A percentile compares a stretch with the other conserved stretches of the same genome.
These are phyloP conservation scores for Trapa bicornis DNA, from an alignment of 345 rosid genomes.

Conservation along the genomic window DNA sequence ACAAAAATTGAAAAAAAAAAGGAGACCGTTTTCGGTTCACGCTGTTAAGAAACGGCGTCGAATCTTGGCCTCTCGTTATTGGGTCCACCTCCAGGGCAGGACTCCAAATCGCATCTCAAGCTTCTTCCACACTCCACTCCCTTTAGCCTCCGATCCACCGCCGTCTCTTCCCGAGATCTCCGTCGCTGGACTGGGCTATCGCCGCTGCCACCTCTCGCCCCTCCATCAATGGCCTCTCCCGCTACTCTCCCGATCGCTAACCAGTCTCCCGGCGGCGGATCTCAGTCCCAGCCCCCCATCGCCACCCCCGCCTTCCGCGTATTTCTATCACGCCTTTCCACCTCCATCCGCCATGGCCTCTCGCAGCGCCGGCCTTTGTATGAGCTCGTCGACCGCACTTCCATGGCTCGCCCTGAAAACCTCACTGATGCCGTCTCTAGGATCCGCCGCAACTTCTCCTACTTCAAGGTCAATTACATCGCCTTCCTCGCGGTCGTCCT, in stretches of 20 bases:
- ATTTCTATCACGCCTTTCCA: constrained; percentile 13
- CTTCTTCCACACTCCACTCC: background rate
- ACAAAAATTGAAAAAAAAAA: background rate
- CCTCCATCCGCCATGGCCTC: constrained; percentile 12
- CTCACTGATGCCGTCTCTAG: constrained; percentile 14
- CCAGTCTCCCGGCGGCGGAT: constrained; percentile 6
- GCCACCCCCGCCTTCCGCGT: constrained; percentile 13
- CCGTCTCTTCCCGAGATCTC: background rate
- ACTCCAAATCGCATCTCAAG: background rate
- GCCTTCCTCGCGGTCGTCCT: constrained; percentile 13
- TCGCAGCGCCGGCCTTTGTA: constrained; percentile 16
- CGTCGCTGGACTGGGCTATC: background rate
- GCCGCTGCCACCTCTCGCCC: background rate
- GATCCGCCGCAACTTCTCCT: constrained; percentile 16
- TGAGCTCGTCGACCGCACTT: constrained; percentile 13
- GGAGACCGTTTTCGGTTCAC: background rate
- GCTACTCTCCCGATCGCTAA: constrained; percentile 11
- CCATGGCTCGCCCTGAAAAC: constrained; percentile 15
- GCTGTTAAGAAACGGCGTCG: background rate
- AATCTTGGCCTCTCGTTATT: background rate
- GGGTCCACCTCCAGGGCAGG: too few species aligned
- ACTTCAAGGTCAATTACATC: constrained; percentile 16
- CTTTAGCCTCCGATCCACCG: background rate
- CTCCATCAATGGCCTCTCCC: constrained; percentile 4
- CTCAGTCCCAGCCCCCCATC: constrained; percentile 6